phyloP scores from a whole-genome alignment of 495 filamentous ascomycete genomes.

The Glutinoglossum americanum region DNA sequence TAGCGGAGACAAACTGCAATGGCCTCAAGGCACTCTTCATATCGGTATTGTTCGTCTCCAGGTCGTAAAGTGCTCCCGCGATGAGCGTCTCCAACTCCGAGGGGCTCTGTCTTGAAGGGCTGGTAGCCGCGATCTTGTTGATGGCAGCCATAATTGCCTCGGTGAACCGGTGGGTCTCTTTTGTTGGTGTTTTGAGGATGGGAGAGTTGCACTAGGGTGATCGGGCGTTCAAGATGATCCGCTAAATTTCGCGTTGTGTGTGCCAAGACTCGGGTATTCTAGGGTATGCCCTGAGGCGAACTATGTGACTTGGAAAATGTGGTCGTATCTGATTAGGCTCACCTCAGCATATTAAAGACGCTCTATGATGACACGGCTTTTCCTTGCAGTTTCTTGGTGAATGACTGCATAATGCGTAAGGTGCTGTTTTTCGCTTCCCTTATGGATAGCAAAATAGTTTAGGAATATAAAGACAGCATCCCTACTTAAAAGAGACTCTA shows the following conservation, averaged over 20 bases:
- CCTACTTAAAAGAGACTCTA: no score
- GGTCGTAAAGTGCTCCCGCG: slow-evolving; percentile 84
- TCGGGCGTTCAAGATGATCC: not conserved
- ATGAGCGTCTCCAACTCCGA: slow-evolving; percentile 90
- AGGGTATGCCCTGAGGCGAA: not conserved
- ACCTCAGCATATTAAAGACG: no score
- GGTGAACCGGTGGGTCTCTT: not conserved
- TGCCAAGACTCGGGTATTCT: not conserved
- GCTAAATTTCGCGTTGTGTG: not conserved
- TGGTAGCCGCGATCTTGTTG: slow-evolving; percentile 96
- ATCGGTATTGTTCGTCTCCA: slow-evolving; percentile 94
- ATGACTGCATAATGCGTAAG: no score
- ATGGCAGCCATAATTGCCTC: slow-evolving; percentile 31
- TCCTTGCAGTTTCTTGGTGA: no score
- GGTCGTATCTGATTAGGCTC: no score
- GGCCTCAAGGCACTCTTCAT: slow-evolving; percentile 83
- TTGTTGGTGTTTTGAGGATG: not conserved
- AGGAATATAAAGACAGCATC: no score
- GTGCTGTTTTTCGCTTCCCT: no score
- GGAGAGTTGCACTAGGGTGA: not conserved
- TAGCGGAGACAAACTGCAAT: slow-evolving; percentile 90
- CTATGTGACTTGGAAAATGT: not conserved
- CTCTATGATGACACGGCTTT: no score
- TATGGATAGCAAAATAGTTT: no score
- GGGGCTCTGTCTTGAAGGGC: slow-evolving; percentile 77